These are phyloP conservation scores for Mycena vitilis DNA, from an alignment of 768 basidiomycete species.

Conservation along the genomic window DNA sequence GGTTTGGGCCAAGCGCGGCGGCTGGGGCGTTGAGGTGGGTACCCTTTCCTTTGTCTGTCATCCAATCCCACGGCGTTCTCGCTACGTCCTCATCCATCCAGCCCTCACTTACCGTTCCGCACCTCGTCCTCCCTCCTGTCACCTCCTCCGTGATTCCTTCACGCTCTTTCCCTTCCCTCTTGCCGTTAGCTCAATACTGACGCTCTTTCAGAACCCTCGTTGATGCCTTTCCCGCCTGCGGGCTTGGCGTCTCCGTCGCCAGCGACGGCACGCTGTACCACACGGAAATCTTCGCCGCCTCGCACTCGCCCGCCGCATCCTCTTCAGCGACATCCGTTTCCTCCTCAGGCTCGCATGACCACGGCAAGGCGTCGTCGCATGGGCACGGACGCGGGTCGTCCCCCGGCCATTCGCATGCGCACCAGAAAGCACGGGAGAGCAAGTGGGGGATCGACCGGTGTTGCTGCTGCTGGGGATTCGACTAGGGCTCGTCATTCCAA, in stretches of 20 bases:
- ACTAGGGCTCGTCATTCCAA: too few species aligned
- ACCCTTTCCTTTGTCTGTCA: conserved; percentile 9
- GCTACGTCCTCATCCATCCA: neutral
- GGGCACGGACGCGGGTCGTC: too few species aligned
- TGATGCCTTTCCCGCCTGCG: neutral
- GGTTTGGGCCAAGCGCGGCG: conserved; percentile 14
- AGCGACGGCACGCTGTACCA: neutral
- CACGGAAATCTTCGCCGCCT: neutral
- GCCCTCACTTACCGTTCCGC: conserved; percentile 6
- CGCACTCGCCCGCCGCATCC: neutral
- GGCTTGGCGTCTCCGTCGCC: neutral
- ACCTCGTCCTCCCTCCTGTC: conserved; percentile 8
- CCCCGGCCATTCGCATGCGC: too few species aligned
- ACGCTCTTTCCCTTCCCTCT: conserved; percentile 16
- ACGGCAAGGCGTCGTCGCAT: too few species aligned
- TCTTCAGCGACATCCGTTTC: too few species aligned
- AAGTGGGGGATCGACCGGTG: too few species aligned
- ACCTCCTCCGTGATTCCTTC: conserved; percentile 2
- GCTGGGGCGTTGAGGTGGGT: conserved; percentile 4
- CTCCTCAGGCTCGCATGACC: too few species aligned
- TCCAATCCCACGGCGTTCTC: neutral
- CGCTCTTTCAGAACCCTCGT: neutral
- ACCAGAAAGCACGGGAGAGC: too few species aligned
- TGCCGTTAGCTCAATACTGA: conserved; percentile 15
- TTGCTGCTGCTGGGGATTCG: too few species aligned